phyloP scores from a whole-genome alignment of 2,329 filamentous ascomycete species.

The Microdochium paspali region DNA sequence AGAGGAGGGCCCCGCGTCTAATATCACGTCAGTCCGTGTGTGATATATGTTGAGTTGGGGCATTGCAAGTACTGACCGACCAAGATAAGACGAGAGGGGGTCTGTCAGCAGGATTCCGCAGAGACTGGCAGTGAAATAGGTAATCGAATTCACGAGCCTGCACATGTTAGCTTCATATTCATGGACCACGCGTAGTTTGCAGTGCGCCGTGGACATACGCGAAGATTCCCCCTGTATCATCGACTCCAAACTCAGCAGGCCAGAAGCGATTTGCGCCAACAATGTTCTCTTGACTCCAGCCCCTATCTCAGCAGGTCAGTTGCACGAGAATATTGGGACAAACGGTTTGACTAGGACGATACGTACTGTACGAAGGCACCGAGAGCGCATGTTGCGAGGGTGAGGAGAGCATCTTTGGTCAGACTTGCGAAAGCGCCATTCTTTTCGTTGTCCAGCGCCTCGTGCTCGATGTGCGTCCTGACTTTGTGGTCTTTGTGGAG shows the following conservation, averaged over 20 bases:
- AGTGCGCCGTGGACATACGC: neutral
- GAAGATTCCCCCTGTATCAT: neutral
- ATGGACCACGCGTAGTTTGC: neutral
- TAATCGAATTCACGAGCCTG: neutral
- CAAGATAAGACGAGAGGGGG: neutral
- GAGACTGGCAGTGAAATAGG: neutral
- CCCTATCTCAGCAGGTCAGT: too few relatives aligned
- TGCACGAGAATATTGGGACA: too few relatives aligned
- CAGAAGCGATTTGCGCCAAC: neutral
- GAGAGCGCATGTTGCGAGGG: neutral
- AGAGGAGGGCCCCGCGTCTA: neutral
- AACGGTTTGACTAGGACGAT: too few relatives aligned
- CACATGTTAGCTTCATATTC: neutral
- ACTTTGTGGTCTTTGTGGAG: neutral
- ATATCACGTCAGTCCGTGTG: neutral
- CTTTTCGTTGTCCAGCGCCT: neutral
- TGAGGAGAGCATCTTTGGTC: neutral
- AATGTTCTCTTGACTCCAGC: neutral
- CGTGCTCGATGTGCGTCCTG: neutral
- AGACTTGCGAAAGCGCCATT: neutral
- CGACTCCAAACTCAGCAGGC: neutral
- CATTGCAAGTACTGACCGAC: neutral
- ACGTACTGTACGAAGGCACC: neutral
- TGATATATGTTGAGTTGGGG: neutral
- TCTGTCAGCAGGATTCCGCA: neutral